Base-by-base conservation (phyloP, 805 yeast species). In the Metschnikowia henanensis region DNA sequence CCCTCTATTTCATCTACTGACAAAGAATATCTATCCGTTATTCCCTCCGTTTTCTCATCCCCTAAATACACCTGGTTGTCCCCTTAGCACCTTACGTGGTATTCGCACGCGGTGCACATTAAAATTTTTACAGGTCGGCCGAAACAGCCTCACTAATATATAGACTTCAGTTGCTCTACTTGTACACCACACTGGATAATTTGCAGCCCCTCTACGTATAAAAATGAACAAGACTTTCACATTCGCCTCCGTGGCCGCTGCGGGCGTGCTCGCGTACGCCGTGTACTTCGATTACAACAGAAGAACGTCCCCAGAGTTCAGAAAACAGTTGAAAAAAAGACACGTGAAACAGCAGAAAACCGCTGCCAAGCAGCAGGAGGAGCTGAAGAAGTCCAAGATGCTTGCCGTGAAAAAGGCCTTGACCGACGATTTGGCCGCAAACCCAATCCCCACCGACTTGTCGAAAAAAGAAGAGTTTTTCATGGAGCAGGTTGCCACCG, bases 221-320 rank as follows among this genome's bases (percentile, higher is more conserved):
- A 34, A 29, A 29, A 65, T 65, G 70, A 59, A 57, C 56, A 64
- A 56, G 45, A 52, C 56, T 9, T 45, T 58, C 25, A 61, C 73
- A 15, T 43, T 68, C 47, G 67, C 71, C 23, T 67, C 73, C 25
- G 61, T 75, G 37, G 70, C 76, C 16, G 78, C 83, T 21, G 68
- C 82, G 22, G 81, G 84, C 29, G 61, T 76, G 15, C 64, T 81
- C 37, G 89, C 87, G 15, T 92, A 94, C 69, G 87, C 92, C 44
- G 72, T 81, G 30, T 94, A 88, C 73, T 95, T 95, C 61, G 99
- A 94, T 71, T 87, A 90, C 75, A 77, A 78, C 68, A 88, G 99
- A 71, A 87, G 98, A 71, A 75, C 76, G 67, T 81, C 85, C 45
- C 66, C 86, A 17, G 86, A 80, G 45, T 95, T 94, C 77, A 87